phyloP scores from a whole-genome alignment of 129 eudicot genomes.

The Escallonia rubra region DNA sequence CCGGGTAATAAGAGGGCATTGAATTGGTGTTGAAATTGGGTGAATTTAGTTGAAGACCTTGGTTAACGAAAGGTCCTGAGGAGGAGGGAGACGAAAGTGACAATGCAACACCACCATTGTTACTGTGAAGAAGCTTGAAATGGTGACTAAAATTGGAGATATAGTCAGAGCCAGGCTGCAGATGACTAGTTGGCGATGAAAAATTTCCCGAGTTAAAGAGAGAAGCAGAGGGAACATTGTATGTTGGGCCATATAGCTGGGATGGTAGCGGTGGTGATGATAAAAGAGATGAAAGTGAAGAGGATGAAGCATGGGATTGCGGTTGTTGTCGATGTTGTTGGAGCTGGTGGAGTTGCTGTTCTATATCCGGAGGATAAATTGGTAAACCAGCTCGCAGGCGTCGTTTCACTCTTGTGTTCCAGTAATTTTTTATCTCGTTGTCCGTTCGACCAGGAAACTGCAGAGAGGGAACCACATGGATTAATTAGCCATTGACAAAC shows the following conservation, averaged over 20 bases:
- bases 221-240: not conserved
- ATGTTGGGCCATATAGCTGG: conserved; percentile 7
- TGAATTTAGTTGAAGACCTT: conserved; percentile 14
- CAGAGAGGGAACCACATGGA: not conserved
- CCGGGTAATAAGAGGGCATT: not conserved
- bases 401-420: conserved; percentile 94
- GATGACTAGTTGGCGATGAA: not conserved
- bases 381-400: conserved; percentile 90
- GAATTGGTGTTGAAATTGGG: conserved; percentile 14
- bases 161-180: conserved; percentile 2
- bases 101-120: conserved; percentile 23
- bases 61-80: conserved; percentile 15
- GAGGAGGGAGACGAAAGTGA: conserved; percentile 21
- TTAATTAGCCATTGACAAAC: no score
- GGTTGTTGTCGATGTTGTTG: conserved; percentile 23
- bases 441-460: conserved; percentile 98
- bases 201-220: not conserved
- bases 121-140: conserved; percentile 25
- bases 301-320: conserved; percentile 2
- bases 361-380: conserved; percentile 74
- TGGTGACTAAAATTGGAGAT: conserved; percentile 24
- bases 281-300: conserved; percentile 27
- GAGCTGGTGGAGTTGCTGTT: conserved; percentile 20
- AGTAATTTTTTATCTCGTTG: conserved; percentile 87
- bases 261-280: conserved; percentile 30